phyloP scores from a whole-genome alignment of 2,329 filamentous ascomycete species.

The Fusarium cyanostomum region DNA sequence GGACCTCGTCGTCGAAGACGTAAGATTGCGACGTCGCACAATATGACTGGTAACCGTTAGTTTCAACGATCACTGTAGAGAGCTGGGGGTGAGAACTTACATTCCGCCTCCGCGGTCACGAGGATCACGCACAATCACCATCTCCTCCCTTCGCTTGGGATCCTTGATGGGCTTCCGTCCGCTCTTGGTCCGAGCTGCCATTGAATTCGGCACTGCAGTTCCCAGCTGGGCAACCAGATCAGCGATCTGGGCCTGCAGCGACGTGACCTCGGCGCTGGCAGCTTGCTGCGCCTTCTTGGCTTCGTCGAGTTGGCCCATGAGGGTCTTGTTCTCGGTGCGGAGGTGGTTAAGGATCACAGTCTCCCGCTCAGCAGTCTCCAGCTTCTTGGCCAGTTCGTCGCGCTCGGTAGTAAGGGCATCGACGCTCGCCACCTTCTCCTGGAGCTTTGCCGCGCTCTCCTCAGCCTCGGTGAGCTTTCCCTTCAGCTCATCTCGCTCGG shows the following conservation, averaged over 20 bases:
- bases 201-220: not conserved
- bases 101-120: conserved; percentile 34
- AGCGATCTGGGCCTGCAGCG: conserved; percentile 32
- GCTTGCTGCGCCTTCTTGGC: conserved; percentile 38
- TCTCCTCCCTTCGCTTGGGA: conserved; percentile 38
- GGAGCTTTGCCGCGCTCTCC: conserved; percentile 6
- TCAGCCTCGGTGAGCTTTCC: conserved; percentile 27
- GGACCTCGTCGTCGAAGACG: conserved; percentile 29
- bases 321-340: conserved; percentile 39
- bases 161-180: conserved; percentile 38
- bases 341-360: conserved; percentile 33
- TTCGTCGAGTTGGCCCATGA: conserved; percentile 37
- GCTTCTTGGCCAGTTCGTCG: conserved; percentile 33
- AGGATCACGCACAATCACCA: conserved; percentile 42
- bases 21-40: conserved; percentile 29
- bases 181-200: conserved; percentile 18
- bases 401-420: conserved; percentile 21
- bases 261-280: conserved; percentile 29
- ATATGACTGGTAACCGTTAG: conserved; percentile 19
- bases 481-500: conserved; percentile 31
- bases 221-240: conserved; percentile 37
- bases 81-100: conserved; percentile 21
- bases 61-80: not conserved
- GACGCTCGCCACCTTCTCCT: conserved; percentile 19
- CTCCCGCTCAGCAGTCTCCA: conserved; percentile 34